Base-by-base conservation (phyloP, 495 filamentous ascomycete genomes). In the Tuber brumale region DNA sequence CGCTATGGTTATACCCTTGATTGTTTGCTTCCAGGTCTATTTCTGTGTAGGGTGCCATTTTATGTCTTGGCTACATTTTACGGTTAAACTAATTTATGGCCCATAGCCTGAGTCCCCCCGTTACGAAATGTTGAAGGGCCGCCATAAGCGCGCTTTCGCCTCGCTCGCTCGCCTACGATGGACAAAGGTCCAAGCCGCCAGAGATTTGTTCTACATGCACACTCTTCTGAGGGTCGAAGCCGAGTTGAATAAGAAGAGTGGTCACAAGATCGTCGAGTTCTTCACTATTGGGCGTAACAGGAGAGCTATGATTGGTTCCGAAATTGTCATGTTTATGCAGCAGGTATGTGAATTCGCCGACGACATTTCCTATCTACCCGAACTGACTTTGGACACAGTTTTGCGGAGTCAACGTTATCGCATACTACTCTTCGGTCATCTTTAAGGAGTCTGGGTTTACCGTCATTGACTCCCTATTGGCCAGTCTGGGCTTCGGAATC, bases 251-350 rank as follows among this genome's bases (percentile, higher is more conserved):
- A 85, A 89, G 31, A 88, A 90, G 1, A 74, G 78, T 71, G 85
- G 88, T 75, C 91, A 86, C 76, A 91, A 89, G 79, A 71, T 93
- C 71, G 84, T 88, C 75, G 92, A 95, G 77, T 81, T 95, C 70
- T 87, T 94, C 72, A 92, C 88, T 9, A 87, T 95, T 21, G 91
- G 91, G 35, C 88, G 93, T 48, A 95, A 94, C 82, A 88, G 93
- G n/a, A 89, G 93, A 46, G 93, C 93, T 6, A 88, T 91, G 85
- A 77, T 92, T 57, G 91, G 91, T 4, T 91, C 90, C 2, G 87
- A 90, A 80, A 90, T 93, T 77, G 90, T 95, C 73, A 94, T 94
- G 92, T 94, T 93, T 76, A 90, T 93, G 89, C 93, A 95, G 81
- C 93, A 94, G 84, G 90, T 93, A 81, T 78, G 84, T 77, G 51